Percentiles rank a stretch among this genome's conserved stretches.
Conservation (phyloP, 768 basidiomycete genomes). For the Macrolepiota dolichaula region DNA sequence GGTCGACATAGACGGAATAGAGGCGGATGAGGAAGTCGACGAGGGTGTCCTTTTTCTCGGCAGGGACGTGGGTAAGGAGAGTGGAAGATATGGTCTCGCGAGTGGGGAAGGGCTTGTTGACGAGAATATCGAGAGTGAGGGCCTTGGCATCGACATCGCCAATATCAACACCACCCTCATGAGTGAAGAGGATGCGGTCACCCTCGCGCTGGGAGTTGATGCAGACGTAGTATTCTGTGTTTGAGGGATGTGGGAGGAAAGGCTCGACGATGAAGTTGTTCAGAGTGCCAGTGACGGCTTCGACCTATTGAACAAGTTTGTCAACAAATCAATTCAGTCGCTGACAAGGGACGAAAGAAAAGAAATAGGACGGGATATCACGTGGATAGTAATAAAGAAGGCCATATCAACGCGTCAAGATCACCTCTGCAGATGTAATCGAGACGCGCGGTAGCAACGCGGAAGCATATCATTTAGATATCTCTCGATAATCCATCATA, state of each 20-base stretch:
- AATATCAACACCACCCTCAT: slow-evolving; percentile 97
- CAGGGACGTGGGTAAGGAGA: slow-evolving; percentile 83
- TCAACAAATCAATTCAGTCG: slow-evolving; percentile 18
- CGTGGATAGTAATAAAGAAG: slow-evolving; percentile 21
- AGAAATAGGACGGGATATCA: slow-evolving; percentile 15
- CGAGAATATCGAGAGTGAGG: slow-evolving; percentile 80
- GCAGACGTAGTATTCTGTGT: slow-evolving; percentile 98
- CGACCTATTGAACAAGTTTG: slow-evolving; percentile 55
- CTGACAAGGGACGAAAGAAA: not conserved
- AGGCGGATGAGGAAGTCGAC: slow-evolving; percentile 93
- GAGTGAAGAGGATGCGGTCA: slow-evolving; percentile 96
- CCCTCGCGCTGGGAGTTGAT: slow-evolving; percentile 94
- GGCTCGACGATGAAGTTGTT: slow-evolving; percentile 99
- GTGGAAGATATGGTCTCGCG: slow-evolving; percentile 71
- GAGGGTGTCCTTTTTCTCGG: slow-evolving; percentile 83
- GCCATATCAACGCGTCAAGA: slow-evolving; percentile 5
- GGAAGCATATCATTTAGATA: slow-evolving; percentile 4
- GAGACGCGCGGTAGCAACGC: slow-evolving; percentile 9
- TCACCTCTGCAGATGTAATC: not conserved
- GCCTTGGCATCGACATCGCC: slow-evolving; percentile 99
- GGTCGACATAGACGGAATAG: slow-evolving; percentile 96
- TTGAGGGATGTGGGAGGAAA: slow-evolving; percentile 92
- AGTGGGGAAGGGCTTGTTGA: slow-evolving; percentile 74
- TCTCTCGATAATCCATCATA: slow-evolving; percentile 10
- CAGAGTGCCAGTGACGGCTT: slow-evolving; percentile 89